A percentile compares a stretch with the other conserved stretches of the same genome.
Conservation (phyloP, 179 eudicot genomes). For the Spinacia oleracea region DNA sequence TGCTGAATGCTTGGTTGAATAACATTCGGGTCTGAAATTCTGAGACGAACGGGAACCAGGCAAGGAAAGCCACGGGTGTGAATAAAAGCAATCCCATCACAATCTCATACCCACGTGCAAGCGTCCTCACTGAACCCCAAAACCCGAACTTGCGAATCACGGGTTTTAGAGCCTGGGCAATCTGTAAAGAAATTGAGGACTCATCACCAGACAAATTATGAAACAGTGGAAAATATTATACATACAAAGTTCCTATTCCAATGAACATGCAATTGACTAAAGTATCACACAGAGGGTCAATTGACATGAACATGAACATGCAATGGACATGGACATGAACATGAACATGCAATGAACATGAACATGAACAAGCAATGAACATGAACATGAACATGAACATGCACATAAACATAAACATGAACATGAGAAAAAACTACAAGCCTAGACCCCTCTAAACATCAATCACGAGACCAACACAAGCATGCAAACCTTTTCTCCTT, state of each 20-base stretch:
- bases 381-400: too few relatives aligned
- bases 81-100: constrained; percentile 80
- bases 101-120: constrained; percentile 88
- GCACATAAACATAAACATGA: too few relatives aligned
- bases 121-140: constrained; percentile 82
- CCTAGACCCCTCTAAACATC: too few relatives aligned
- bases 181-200: constrained; percentile 42
- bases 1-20: constrained; percentile 91
- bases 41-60: constrained; percentile 96
- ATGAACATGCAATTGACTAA: neutral
- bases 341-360: too few relatives aligned
- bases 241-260: neutral
- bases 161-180: constrained; percentile 85
- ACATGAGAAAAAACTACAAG: too few relatives aligned
- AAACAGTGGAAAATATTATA: too few relatives aligned
- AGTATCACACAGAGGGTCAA: neutral
- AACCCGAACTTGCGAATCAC: constrained; percentile 54
- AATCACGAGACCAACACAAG: too few relatives aligned
- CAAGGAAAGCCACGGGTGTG: constrained; percentile 90
- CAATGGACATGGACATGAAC: too few relatives aligned
- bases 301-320: too few relatives aligned
- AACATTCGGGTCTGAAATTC: constrained; percentile 87
- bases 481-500: too few relatives aligned
- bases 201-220: neutral
- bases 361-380: too few relatives aligned